Percentiles rank a stretch among this genome's conserved stretches.
phyloP scores from a whole-genome alignment of 164 flowering plant genomes.

The Magnolia sinica region DNA sequence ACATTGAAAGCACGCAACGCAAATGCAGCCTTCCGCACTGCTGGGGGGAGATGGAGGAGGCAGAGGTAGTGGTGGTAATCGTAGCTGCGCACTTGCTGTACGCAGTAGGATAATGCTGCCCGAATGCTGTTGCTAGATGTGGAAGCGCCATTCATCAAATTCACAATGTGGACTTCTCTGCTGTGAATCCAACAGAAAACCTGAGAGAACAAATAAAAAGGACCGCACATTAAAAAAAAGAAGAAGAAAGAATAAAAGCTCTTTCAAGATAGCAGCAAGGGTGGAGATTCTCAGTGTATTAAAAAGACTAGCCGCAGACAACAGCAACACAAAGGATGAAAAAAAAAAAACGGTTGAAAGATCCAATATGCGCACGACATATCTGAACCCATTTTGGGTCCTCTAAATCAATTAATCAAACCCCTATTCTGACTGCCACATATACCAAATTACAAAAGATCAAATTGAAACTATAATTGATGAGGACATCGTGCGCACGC shows the following conservation, averaged over 20 bases:
- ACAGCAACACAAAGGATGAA: background rate
- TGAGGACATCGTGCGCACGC: no score
- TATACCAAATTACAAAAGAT: no score
- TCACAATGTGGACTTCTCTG: background rate
- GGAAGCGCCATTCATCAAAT: conserved; percentile 58
- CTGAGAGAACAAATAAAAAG: background rate
- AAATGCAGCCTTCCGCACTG: conserved; percentile 84
- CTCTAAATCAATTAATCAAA: no score
- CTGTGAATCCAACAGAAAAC: background rate
- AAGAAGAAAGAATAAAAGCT: background rate
- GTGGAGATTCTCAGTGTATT: no score
- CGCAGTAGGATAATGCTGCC: conserved; percentile 88
- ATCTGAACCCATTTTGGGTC: no score
- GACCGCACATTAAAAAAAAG: background rate
- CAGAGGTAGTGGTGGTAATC: conserved; percentile 98
- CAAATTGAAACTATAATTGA: no score
- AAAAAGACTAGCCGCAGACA: background rate
- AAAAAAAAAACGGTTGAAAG: background rate
- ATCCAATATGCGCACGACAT: no score
- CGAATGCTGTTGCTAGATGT: conserved; percentile 41
- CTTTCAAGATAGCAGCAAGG: background rate
- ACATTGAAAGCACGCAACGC: conserved; percentile 94
- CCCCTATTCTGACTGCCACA: no score
- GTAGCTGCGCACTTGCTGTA: conserved; percentile 87
- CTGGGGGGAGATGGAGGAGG: conserved; percentile 84